These are phyloP conservation scores for Paecilomyces variotii DNA, from an alignment of 2,329 filamentous ascomycete genomes.

Conservation along the genomic window DNA sequence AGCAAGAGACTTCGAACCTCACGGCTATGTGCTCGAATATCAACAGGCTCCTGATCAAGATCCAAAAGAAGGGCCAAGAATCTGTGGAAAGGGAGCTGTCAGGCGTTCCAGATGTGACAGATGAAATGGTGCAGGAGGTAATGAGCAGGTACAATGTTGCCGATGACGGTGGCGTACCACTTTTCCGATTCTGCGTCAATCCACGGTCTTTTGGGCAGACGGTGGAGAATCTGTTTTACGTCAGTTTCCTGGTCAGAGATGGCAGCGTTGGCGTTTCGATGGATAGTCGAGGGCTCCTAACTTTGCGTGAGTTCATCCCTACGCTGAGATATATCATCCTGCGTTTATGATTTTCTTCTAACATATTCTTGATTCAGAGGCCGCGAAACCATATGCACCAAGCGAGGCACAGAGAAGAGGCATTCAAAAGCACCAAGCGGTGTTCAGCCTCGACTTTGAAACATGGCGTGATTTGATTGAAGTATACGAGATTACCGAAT, in stretches of 20 bases:
- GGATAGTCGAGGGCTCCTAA: constrained; percentile 68
- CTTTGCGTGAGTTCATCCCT: constrained; percentile 59
- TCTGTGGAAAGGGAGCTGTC: constrained; percentile 39
- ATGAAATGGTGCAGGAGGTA: constrained; percentile 39
- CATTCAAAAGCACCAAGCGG: constrained; percentile 68
- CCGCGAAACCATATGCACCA: constrained; percentile 40
- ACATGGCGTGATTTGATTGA: constrained; percentile 73
- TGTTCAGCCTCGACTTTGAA: constrained; percentile 78
- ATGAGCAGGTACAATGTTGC: constrained; percentile 61
- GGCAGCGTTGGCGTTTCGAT: constrained; percentile 66
- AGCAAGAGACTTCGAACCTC: constrained; percentile 69
- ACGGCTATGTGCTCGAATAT: constrained; percentile 74
- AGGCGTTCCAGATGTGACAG: constrained; percentile 20
- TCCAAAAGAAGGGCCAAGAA: constrained; percentile 39
- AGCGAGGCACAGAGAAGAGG: constrained; percentile 43
- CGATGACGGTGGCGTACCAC: constrained; percentile 61
- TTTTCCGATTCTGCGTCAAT: constrained; percentile 86
- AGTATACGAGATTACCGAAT: constrained; percentile 65
- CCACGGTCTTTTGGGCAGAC: constrained; percentile 87
- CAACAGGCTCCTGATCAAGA: constrained; percentile 48
- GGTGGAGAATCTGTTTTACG: constrained; percentile 93
- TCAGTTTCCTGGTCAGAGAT: constrained; percentile 88
- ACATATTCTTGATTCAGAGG: constrained; percentile 28
- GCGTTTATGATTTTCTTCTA: constrained; percentile 3
- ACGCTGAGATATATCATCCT: neutral